phyloP scores from a whole-genome alignment of 805 yeast genomes.

The Blastobotrys muscicola region DNA sequence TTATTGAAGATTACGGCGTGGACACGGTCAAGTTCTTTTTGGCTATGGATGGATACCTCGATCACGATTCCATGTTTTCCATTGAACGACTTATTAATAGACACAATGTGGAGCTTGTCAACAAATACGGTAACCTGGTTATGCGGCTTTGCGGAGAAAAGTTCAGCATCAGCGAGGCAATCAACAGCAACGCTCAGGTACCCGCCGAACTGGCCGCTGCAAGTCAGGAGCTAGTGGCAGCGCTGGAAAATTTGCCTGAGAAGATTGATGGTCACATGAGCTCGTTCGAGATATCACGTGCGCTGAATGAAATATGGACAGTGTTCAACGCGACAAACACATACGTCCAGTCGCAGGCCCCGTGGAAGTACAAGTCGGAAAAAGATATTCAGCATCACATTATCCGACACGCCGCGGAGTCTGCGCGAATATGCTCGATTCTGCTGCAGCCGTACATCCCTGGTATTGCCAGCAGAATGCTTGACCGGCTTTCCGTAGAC shows the following conservation, averaged over 20 bases:
- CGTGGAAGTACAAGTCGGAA: slow-evolving; percentile 51
- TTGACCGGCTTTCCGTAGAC: slow-evolving; percentile 56
- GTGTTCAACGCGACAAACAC: slow-evolving; percentile 51
- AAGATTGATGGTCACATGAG: slow-evolving; percentile 37
- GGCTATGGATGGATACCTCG: slow-evolving; percentile 64
- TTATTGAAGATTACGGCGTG: slow-evolving; percentile 53
- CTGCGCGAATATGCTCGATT: slow-evolving; percentile 56
- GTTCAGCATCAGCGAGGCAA: slow-evolving; percentile 47
- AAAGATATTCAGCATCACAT: slow-evolving; percentile 39
- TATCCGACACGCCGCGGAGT: slow-evolving; percentile 60
- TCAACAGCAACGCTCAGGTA: slow-evolving; percentile 2
- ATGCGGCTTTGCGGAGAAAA: slow-evolving; percentile 64
- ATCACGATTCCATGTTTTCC: slow-evolving; percentile 70
- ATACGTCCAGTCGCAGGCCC: slow-evolving; percentile 59
- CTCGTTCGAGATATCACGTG: slow-evolving; percentile 43
- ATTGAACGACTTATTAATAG: slow-evolving; percentile 43
- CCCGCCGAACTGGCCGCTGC: neutral
- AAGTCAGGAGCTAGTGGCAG: slow-evolving; percentile 22
- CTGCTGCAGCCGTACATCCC: slow-evolving; percentile 71
- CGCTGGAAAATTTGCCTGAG: slow-evolving; percentile 30
- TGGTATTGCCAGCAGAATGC: slow-evolving; percentile 40
- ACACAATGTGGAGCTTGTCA: slow-evolving; percentile 46
- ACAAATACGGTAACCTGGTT: slow-evolving; percentile 74
- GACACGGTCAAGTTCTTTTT: slow-evolving; percentile 58
- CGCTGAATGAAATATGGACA: slow-evolving; percentile 51